These are phyloP conservation scores for Lepraria neglecta DNA, from an alignment of 495 filamentous ascomycete species.

Conservation along the genomic window DNA sequence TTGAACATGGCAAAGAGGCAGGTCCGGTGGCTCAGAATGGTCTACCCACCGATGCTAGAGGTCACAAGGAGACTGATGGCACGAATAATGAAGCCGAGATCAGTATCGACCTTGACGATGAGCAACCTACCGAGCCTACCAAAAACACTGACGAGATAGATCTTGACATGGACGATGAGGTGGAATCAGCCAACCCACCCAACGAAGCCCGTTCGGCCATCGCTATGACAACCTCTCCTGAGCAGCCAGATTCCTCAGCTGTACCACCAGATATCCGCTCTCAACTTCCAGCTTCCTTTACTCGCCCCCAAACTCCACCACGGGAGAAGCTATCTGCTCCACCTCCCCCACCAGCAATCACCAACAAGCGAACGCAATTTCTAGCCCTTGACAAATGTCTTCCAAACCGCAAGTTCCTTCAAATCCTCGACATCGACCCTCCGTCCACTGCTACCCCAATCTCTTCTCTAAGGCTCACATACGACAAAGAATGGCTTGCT, in stretches of 20 bases:
- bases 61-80: background rate
- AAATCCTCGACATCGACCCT: slow-evolving; percentile 58
- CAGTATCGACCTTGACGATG: slow-evolving; percentile 29
- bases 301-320: slow-evolving; percentile 35
- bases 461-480: slow-evolving; percentile 50
- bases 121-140: slow-evolving; percentile 8
- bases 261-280: slow-evolving; percentile 55
- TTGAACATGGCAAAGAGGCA: slow-evolving; percentile 50
- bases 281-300: slow-evolving; percentile 61
- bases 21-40: slow-evolving; percentile 5
- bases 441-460: slow-evolving; percentile 25
- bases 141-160: slow-evolving; percentile 49
- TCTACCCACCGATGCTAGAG: background rate
- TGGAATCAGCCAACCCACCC: background rate
- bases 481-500: slow-evolving; percentile 92
- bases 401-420: slow-evolving; percentile 70
- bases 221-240: background rate
- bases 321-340: slow-evolving; percentile 36
- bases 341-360: slow-evolving; percentile 48
- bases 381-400: slow-evolving; percentile 87
- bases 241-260: slow-evolving; percentile 5
- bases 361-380: slow-evolving; percentile 73
- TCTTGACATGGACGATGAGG: slow-evolving; percentile 44
- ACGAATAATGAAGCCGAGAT: slow-evolving; percentile 31
- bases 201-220: slow-evolving; percentile 9